Evolutionary conservation across 1,284 basidiomycete species (phyloP).

Genomic region (Ustilago curta): DNA sequence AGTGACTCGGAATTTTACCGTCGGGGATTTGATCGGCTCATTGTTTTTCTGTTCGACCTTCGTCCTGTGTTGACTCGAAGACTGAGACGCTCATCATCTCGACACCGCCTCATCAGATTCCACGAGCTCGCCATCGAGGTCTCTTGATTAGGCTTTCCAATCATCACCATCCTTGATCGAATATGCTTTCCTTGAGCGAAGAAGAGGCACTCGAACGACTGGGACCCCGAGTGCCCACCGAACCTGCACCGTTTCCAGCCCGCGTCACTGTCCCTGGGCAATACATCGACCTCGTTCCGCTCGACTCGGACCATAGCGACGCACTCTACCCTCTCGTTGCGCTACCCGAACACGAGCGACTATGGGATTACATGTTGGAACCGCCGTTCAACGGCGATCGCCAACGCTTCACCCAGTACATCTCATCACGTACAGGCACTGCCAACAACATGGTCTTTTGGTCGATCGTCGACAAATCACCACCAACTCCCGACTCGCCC

Average conservation of each 20-base stretch:
- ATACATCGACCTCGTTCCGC: slow-evolving; percentile 41
- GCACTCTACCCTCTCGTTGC: slow-evolving; percentile 25
- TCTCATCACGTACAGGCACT: slow-evolving; percentile 4
- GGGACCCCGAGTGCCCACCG: slow-evolving; percentile 22
- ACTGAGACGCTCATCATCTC: not conserved
- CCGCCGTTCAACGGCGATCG: slow-evolving; percentile 30
- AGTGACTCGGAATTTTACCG: not conserved
- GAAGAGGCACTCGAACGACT: slow-evolving; percentile 35
- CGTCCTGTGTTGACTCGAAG: slow-evolving; percentile 9
- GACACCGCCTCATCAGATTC: not conserved
- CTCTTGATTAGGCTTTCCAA: not conserved
- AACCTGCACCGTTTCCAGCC: slow-evolving; percentile 21
- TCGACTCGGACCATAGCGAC: slow-evolving; percentile 18
- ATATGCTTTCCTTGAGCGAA: slow-evolving; percentile 28
- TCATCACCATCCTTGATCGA: not conserved
- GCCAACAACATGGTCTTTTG: slow-evolving; percentile 47
- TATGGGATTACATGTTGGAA: slow-evolving; percentile 46
- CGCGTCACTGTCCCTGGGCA: slow-evolving; percentile 23
- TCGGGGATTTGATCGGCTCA: slow-evolving; percentile 7
- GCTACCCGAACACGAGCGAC: slow-evolving; percentile 32
- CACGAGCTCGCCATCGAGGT: not conserved
- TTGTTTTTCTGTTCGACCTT: not conserved
- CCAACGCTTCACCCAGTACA: slow-evolving; percentile 9
- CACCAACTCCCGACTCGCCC: not conserved
- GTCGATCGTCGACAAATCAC: slow-evolving; percentile 30